Evolutionary conservation across 257 asterid species (phyloP), one percentile per base, ranked within the genome.

Genomic region (Ilex asprella): DNA sequence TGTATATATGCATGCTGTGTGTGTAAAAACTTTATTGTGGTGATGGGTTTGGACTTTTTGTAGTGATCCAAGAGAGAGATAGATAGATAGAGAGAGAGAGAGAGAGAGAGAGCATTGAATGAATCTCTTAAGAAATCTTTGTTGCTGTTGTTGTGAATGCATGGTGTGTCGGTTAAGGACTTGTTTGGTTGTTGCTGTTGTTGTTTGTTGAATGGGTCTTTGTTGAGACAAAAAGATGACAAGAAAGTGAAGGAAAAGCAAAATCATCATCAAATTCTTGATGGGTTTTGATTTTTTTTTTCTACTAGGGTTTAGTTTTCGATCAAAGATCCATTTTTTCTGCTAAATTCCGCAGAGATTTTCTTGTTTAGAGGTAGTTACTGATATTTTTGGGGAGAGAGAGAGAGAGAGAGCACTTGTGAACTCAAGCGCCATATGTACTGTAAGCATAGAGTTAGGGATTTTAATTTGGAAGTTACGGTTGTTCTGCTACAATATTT

Each of bases 141-240:
- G 52, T 46, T 46, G 52, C n/a, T 46, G 52, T 46, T 46, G 14
- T 46, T 2, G 11, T 46, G 52, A 41, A 46, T 46, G 52, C 52
- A 46, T 11, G 52, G 52, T 14, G 52, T 46, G 52, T 46, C 11
- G 52, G 52, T 46, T 10, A 46, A 10, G 52, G 52, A 14, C n/a
- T 46, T 35, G 41, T 35, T 35, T 3, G 8, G 41, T 35, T 35
- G 41, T 8, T 35, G 41, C 52, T 11, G 13, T 10, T 46, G n/a
- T 12, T 46, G 52, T 46, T 46, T 1, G 52, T 10, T 46, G 49
- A 54, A 58, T 70, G 15, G 65, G 63, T 62, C 50, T 47, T 58
- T 66, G 53, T 67, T 70, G 70, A 66, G 76, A 75, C 80, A 75
- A 61, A 70, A 70, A 70, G 65, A 75, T 75, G 80, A 75, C 80